phyloP scores from a whole-genome alignment of 2,329 filamentous ascomycete species.

The Aspergillus ruber region DNA sequence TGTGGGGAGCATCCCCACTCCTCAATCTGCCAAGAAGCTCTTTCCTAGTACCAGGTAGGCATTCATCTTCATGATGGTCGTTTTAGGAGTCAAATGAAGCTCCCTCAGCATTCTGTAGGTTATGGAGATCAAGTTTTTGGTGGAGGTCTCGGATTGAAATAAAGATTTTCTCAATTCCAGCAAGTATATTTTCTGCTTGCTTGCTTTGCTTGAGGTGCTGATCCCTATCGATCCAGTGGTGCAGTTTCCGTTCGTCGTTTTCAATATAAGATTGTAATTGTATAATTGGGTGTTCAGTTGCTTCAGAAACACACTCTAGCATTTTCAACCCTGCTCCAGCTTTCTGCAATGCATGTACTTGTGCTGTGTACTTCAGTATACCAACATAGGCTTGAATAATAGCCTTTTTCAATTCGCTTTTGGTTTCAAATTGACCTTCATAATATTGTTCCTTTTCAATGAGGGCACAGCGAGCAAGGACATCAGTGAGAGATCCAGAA shows the following conservation, averaged over 20 bases:
- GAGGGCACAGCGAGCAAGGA: constrained; percentile 6
- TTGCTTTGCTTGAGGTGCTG: constrained; percentile 5
- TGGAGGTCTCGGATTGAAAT: not conserved
- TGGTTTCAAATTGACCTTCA: not conserved
- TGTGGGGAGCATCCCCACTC: too few species aligned
- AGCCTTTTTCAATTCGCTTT: constrained; percentile 1
- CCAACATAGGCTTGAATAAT: constrained; percentile 7
- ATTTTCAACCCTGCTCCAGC: constrained; percentile 3
- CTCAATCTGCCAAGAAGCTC: not conserved
- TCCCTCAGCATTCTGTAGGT: constrained; percentile 1
- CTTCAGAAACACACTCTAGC: constrained; percentile 6
- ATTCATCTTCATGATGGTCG: constrained; percentile 1
- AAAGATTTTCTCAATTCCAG: constrained; percentile 1
- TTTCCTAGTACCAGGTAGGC: constrained; percentile 15
- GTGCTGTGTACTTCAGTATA: constrained; percentile 7
- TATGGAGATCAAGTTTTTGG: not conserved
- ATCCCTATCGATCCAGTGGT: constrained; percentile 3
- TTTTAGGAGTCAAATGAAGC: constrained; percentile 13
- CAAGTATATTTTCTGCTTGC: constrained; percentile 4
- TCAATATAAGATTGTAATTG: constrained; percentile 7
- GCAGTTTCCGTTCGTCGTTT: constrained; percentile 6
- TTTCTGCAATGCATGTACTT: constrained; percentile 2
- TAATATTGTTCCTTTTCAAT: constrained; percentile 10
- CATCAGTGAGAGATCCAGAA: constrained; percentile 10
- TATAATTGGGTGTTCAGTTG: constrained; percentile 7